Evolutionary conservation across 306 rosid species (phyloP).

Genomic region (Vigna mungo): DNA sequence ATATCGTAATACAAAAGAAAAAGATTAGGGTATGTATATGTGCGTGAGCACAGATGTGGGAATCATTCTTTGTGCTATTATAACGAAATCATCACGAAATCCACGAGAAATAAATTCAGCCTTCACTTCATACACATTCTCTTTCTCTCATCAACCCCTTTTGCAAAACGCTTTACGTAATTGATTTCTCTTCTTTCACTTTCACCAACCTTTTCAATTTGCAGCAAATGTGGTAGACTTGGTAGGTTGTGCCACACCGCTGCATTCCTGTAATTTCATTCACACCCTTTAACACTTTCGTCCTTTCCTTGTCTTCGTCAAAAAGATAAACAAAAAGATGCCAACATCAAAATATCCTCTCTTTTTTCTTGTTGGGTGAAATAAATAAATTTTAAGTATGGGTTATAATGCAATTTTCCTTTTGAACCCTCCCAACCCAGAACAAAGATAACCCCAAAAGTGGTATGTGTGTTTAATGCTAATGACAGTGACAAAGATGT

Average conservation of each 20-base stretch:
- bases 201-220: constrained; percentile 53
- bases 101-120: constrained; percentile 33
- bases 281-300: not conserved
- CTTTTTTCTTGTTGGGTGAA: not conserved
- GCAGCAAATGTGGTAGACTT: constrained; percentile 44
- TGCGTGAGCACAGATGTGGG: constrained; percentile 51
- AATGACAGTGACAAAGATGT: not conserved
- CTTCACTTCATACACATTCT: not conserved
- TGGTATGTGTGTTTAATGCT: not conserved
- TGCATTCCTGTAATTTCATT: constrained; percentile 15
- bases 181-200: constrained; percentile 48
- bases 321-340: not conserved
- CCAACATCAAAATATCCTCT: no score
- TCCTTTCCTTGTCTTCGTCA: not conserved
- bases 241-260: constrained; percentile 33
- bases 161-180: constrained; percentile 18
- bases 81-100: constrained; percentile 57
- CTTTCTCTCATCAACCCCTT: constrained; percentile 4
- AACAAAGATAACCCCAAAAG: not conserved
- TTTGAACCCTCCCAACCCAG: not conserved
- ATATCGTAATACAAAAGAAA: not conserved
- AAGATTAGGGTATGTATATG: not conserved
- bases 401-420: not conserved
- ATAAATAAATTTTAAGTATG: not conserved
- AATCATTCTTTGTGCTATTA: constrained; percentile 46